A percentile compares a stretch with the other conserved stretches of the same genome.
Evolutionary conservation across 2,329 filamentous ascomycete species (phyloP).

Genomic region (Celoporthe dispersa): DNA sequence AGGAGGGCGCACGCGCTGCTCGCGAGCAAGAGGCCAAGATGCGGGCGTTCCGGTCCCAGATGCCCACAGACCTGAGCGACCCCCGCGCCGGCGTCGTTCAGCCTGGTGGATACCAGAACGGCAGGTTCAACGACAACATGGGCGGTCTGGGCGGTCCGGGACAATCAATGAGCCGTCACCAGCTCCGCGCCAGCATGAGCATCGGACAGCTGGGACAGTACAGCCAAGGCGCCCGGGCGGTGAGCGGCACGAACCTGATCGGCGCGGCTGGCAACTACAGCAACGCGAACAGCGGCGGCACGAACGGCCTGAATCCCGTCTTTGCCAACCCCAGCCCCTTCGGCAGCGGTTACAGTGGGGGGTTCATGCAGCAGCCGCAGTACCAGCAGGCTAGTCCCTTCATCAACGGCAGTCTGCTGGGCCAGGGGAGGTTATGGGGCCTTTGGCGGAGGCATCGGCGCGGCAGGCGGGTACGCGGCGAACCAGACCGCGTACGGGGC

Average conservation of each 20-base stretch:
- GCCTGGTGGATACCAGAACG: conserved; percentile 54
- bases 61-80: conserved; percentile 48
- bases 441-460: conserved; percentile 23
- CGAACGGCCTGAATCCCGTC: conserved; percentile 26
- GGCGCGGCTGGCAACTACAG: conserved; percentile 29
- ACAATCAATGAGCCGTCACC: conserved; percentile 7
- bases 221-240: conserved; percentile 9
- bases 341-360: conserved; percentile 25
- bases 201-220: conserved; percentile 28
- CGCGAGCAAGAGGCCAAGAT: conserved; percentile 53
- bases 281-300: conserved; percentile 15
- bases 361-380: conserved; percentile 28
- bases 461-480: conserved; percentile 21
- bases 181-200: conserved; percentile 33
- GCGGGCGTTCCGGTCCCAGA: conserved; percentile 52
- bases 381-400: conserved; percentile 20
- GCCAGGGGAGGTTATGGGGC: conserved; percentile 18
- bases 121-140: conserved; percentile 58
- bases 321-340: conserved; percentile 23
- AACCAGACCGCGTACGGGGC: conserved; percentile 28
- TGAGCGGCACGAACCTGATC: conserved; percentile 24
- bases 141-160: conserved; percentile 39
- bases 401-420: conserved; percentile 26
- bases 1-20: conserved; percentile 46
- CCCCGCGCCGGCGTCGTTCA: conserved; percentile 38